Percentiles rank a stretch among this genome's conserved stretches.
phyloP scores from a whole-genome alignment of 2,329 filamentous ascomycete species.

The Ceratocystis ficicola region DNA sequence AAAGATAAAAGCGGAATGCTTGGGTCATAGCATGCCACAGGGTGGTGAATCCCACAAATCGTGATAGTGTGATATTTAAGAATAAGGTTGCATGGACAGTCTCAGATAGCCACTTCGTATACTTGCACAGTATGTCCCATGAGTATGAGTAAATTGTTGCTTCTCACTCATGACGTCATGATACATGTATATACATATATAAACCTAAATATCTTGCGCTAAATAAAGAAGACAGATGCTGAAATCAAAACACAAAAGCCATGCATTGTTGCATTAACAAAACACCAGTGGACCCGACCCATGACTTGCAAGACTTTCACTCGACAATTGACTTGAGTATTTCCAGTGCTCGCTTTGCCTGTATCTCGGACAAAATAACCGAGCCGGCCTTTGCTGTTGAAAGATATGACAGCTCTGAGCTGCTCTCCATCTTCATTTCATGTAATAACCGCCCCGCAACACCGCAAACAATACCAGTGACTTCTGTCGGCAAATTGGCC shows the following conservation, averaged over 20 bases:
- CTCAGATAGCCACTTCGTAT: no score
- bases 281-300: not conserved
- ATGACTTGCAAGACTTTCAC: slow-evolving; percentile 24
- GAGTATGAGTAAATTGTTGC: no score
- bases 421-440: slow-evolving; percentile 46
- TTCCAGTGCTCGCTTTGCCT: slow-evolving; percentile 43
- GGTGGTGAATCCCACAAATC: no score
- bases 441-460: slow-evolving; percentile 73
- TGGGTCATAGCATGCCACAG: no score
- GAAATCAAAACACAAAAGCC: not conserved
- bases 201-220: not conserved
- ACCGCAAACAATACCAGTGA: slow-evolving; percentile 88
- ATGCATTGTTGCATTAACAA: not conserved
- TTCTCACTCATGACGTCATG: no score
- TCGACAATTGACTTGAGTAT: slow-evolving; percentile 48
- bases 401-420: slow-evolving; percentile 76
- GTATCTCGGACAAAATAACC: slow-evolving; percentile 56
- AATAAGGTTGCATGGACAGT: no score
- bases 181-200: no score
- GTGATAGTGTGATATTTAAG: no score
- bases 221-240: not conserved
- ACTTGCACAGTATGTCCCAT: no score
- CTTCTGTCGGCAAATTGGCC: slow-evolving; percentile 66
- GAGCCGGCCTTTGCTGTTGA: slow-evolving; percentile 81
- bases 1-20: slow-evolving; percentile 17